Evolutionary conservation across 805 yeast species (phyloP), one percentile per base, ranked within the genome.

Genomic region (Yarrowia sp.): DNA sequence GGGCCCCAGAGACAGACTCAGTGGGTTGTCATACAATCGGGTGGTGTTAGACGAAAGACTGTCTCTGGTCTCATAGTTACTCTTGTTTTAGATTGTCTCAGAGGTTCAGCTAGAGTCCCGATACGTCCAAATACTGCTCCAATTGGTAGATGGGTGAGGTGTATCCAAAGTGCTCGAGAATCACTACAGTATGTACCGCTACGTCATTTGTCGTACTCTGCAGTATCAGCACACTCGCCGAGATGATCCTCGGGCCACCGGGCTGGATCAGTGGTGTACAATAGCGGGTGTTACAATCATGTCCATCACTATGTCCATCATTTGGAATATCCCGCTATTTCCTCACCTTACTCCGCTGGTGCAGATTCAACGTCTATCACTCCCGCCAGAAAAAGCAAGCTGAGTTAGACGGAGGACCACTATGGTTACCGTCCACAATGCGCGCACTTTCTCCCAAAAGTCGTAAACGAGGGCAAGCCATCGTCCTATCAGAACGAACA

Each of bases 321-420:
- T 19, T 5, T 5, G 8, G 55, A 12, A 19, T 11, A 49, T 49
- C 55, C 26, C 15, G 15, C 15, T 35, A 1, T 32, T 16, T 8
- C 7, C 22, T 49, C 14, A 32, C 42, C 14, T 36, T 5, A 8
- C 55, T 26, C 35, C 50, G 35, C 36, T 32, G 40, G 55, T 32
- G 55, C 55, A 15, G 38, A 26, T 49, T 5, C 19, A 49, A 15
- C 22, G 55, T n/a, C 55, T 49, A 49, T 35, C 42, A 35, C 26
- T 12, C 40, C 15, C 26, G 16, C 32, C 32, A 5, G 4, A 32
- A 49, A 49, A 52, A 52, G 56, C 56, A 52, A 52, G 41, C 26
- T 10, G 56, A 49, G 16, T 10, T 14, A 19, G 32, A 8, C 16
- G 12, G 52, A 46, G 50, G 8, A 16, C 46, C 16, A 3, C 26